A percentile compares a stretch with the other conserved stretches of the same genome.
These are phyloP conservation scores for Penicillium ochrochloron DNA, from an alignment of 495 filamentous ascomycete genomes.

Conservation along the genomic window DNA sequence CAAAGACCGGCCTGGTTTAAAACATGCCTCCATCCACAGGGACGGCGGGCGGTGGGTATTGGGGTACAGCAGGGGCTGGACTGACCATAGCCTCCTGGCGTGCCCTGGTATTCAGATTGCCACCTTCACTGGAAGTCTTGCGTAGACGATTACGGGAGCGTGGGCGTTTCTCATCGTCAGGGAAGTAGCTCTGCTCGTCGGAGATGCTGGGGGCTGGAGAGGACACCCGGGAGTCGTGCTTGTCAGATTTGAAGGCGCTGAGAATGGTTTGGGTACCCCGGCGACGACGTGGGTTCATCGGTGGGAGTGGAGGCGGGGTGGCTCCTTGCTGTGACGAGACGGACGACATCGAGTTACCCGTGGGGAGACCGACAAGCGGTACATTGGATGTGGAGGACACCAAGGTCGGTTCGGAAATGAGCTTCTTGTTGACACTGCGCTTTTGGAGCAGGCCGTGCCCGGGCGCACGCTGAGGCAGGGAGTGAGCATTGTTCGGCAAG, in stretches of 20 bases:
- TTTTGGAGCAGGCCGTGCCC: constrained; percentile 52
- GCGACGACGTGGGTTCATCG: constrained; percentile 71
- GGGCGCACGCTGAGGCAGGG: constrained; percentile 36
- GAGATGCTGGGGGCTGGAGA: constrained; percentile 34
- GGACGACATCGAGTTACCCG: constrained; percentile 14
- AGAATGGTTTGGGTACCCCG: constrained; percentile 60
- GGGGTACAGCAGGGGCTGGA: constrained; percentile 41
- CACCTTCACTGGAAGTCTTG: constrained; percentile 56
- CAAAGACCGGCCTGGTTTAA: constrained; percentile 25
- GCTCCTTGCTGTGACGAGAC: constrained; percentile 34
- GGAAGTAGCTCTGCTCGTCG: constrained; percentile 55
- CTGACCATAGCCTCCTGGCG: constrained; percentile 47
- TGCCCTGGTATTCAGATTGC: constrained; percentile 44
- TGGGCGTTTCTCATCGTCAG: constrained; percentile 55
- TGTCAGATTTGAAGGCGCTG: constrained; percentile 53
- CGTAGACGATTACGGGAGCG: constrained; percentile 54
- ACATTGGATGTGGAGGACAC: constrained; percentile 78
- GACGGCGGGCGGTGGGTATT: constrained; percentile 43
- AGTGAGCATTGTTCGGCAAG: constrained; percentile 22
- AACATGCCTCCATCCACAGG: constrained; percentile 54
- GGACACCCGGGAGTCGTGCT: constrained; percentile 34
- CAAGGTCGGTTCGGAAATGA: constrained; percentile 85
- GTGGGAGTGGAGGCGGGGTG: constrained; percentile 62
- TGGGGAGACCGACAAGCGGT: constrained; percentile 64
- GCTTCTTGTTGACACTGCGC: constrained; percentile 69